phyloP scores from a whole-genome alignment of 495 filamentous ascomycete species.

The Penicillium diatomitis region DNA sequence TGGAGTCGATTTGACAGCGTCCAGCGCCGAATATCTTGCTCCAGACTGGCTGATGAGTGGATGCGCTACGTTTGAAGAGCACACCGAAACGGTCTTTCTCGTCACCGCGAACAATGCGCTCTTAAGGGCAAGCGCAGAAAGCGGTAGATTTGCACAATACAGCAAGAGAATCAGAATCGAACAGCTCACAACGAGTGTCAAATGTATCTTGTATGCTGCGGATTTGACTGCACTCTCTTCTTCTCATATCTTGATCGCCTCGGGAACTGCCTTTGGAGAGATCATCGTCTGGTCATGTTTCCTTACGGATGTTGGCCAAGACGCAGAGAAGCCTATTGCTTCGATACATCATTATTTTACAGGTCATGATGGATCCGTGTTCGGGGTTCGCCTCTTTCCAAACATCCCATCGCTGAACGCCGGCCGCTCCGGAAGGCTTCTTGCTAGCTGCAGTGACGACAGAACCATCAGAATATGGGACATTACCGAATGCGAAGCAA shows the following conservation, averaged over 20 bases:
- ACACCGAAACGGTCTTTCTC: conserved; percentile 27
- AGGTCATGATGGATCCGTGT: conserved; percentile 91
- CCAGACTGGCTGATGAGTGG: conserved; percentile 82
- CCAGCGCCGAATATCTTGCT: conserved; percentile 33
- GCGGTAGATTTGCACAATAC: conserved; percentile 12
- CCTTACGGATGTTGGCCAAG: conserved; percentile 8
- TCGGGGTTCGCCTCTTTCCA: conserved; percentile 72
- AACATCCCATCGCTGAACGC: conserved; percentile 32
- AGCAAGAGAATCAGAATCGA: conserved; percentile 20
- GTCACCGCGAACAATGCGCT: conserved; percentile 83
- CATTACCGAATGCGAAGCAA: conserved; percentile 44
- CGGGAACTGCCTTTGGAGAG: conserved; percentile 90
- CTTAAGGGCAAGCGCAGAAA: conserved; percentile 31
- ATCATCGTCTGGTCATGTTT: conserved; percentile 80
- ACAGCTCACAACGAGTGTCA: conserved; percentile 55
- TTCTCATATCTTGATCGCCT: conserved; percentile 60
- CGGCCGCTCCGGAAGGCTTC: conserved; percentile 39
- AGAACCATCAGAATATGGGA: conserved; percentile 87
- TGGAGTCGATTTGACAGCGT: conserved; percentile 5
- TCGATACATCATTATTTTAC: conserved; percentile 62
- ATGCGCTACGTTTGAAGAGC: conserved; percentile 25
- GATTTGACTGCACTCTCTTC: conserved; percentile 51
- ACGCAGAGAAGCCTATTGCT: conserved; percentile 9
- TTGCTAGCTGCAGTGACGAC: conserved; percentile 94
- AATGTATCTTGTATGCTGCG: conserved; percentile 83